Conservation (phyloP, 106 monocot species). For the Apostasia shenzhenica region DNA sequence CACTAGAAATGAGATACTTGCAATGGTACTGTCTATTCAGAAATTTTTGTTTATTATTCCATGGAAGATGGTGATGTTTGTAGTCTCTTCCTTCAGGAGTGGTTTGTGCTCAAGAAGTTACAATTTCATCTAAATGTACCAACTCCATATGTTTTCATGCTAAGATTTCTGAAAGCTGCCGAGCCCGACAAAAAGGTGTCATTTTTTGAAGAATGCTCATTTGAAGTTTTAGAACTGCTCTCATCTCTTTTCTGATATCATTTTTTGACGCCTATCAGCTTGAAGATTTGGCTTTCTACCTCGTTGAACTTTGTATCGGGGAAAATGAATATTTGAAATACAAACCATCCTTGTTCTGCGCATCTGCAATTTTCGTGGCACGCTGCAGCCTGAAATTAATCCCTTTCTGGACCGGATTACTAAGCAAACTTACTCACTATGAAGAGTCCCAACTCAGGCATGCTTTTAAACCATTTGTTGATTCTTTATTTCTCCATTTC, state of each 20-base stretch:
- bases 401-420: conserved; percentile 34
- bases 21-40: conserved; percentile 18
- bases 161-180: conserved; percentile 51
- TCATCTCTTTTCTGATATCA: background rate
- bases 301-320: conserved; percentile 41
- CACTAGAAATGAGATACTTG: conserved; percentile 40
- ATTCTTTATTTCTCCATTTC: background rate
- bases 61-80: too few relatives aligned
- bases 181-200: conserved; percentile 29
- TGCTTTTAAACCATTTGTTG: background rate
- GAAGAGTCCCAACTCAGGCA: conserved; percentile 40
- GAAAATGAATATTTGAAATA: conserved; percentile 43
- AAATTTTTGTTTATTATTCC: too few relatives aligned
- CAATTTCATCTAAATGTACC: conserved; percentile 42
- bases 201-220: background rate
- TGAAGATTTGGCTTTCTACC: conserved; percentile 46
- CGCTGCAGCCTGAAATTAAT: conserved; percentile 24
- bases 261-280: conserved; percentile 20
- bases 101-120: conserved; percentile 24
- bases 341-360: conserved; percentile 42
- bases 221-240: background rate
- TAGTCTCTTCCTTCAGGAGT: conserved; percentile 24
- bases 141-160: conserved; percentile 50
- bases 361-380: conserved; percentile 50
- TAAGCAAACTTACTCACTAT: conserved; percentile 32